A percentile compares a stretch with the other conserved stretches of the same genome.
Conservation (phyloP, 2,329 filamentous ascomycete species). For the Colletotrichum eleusines region DNA sequence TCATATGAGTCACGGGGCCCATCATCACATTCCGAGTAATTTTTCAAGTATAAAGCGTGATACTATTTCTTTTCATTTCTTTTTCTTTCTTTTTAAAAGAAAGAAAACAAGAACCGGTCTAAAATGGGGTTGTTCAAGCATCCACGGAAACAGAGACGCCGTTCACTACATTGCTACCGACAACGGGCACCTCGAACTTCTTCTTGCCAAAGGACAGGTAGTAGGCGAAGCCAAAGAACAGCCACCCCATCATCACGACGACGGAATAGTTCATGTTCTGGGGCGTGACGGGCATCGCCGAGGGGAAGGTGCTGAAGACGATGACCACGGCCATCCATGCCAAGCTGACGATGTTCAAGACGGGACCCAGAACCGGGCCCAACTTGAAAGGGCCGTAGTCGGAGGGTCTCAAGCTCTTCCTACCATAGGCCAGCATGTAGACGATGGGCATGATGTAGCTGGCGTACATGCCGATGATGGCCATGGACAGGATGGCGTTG, state of each 20-base stretch:
- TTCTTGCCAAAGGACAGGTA: constrained; percentile 46
- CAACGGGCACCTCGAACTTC: constrained; percentile 47
- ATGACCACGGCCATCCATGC: constrained; percentile 59
- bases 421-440: constrained; percentile 53
- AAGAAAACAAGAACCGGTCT: too few relatives aligned
- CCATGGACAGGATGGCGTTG: constrained; percentile 56
- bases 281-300: constrained; percentile 53
- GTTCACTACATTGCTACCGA: constrained; percentile 25
- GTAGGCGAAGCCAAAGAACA: constrained; percentile 51
- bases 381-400: constrained; percentile 48
- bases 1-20: constrained; percentile 43
- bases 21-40: too few relatives aligned
- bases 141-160: constrained; percentile 28
- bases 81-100: too few relatives aligned
- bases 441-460: constrained; percentile 57
- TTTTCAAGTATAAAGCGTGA: neutral
- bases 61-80: too few relatives aligned
- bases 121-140: too few relatives aligned
- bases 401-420: constrained; percentile 42
- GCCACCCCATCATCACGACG: constrained; percentile 57
- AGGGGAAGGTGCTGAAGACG: constrained; percentile 60
- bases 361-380: constrained; percentile 48
- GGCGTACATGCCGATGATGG: constrained; percentile 57
- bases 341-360: constrained; percentile 56
- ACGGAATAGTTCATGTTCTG: constrained; percentile 62